phyloP scores from a whole-genome alignment of 1,139 yeast genomes.

The Candida albicans region DNA sequence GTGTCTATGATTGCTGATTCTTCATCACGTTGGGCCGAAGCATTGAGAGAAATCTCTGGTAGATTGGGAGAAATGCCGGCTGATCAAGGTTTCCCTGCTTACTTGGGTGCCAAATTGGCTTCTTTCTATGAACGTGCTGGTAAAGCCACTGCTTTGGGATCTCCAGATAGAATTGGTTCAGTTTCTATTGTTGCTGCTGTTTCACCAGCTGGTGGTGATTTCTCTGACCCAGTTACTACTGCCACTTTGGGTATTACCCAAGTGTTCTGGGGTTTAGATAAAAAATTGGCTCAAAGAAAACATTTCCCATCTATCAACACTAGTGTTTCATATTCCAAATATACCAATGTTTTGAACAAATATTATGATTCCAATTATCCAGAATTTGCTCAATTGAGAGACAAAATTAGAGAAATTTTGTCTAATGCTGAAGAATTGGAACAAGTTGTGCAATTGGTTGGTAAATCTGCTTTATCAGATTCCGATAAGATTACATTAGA shows the following conservation, averaged over 20 bases:
- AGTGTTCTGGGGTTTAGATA: slow-evolving; percentile 99
- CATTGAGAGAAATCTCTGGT: slow-evolving; percentile 98
- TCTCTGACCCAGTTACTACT: slow-evolving; percentile 99
- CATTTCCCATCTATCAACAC: slow-evolving; percentile 99
- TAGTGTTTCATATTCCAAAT: slow-evolving; percentile 92
- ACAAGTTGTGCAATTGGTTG: slow-evolving; percentile 98
- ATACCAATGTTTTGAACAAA: slow-evolving; percentile 81
- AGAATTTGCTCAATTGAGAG: slow-evolving; percentile 87
- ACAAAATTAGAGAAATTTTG: slow-evolving; percentile 87
- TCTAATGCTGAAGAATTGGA: slow-evolving; percentile 97
- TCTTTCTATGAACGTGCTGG: slow-evolving; percentile 99
- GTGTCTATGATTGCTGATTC: slow-evolving; percentile 99
- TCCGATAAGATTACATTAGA: slow-evolving; percentile 95
- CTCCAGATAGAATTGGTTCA: slow-evolving; percentile 94
- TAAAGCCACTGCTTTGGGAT: slow-evolving; percentile 91
- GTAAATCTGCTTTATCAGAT: slow-evolving; percentile 96
- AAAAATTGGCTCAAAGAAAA: slow-evolving; percentile 98
- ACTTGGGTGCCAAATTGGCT: slow-evolving; percentile 96
- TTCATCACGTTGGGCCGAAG: slow-evolving; percentile 99
- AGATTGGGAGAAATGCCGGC: slow-evolving; percentile 99
- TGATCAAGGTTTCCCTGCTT: slow-evolving; percentile 99
- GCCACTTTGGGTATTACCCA: slow-evolving; percentile 98
- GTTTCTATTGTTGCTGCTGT: slow-evolving; percentile 99
- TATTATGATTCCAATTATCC: slow-evolving; percentile 86
- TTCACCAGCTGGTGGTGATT: slow-evolving; percentile 99